Evolutionary conservation across 2,329 filamentous ascomycete species (phyloP), one percentile per base, ranked within the genome.

Genomic region (Sporothrix variecibatus): DNA sequence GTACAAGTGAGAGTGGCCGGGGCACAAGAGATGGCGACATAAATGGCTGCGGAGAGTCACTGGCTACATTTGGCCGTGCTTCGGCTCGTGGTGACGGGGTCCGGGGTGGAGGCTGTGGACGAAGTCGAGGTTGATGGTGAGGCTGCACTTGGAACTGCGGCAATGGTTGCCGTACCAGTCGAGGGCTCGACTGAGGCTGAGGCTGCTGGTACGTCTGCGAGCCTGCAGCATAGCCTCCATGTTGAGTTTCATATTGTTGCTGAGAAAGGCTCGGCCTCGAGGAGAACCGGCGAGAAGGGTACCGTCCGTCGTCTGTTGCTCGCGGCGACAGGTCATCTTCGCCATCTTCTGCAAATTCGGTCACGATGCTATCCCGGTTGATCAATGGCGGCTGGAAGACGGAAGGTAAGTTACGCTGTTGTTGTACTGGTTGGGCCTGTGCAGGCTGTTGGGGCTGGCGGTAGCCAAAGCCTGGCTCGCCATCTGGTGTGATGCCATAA

Each of bases 261-360:
- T 26, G 60, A 17, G 60, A 23, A n/a, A 28, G 23, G 23, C 9
- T 23, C 17, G 23, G 11, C 23, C 51, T 56, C n/a, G 60, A 65
- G n/a, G 34, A 23, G 20, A 65, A 65, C 20, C 20, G 60, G 6
- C 31, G n/a, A 23, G 62, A 67, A 0, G 62, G 38, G 7, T 67
- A 67, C 2, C 38, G 62, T 2, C 62, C 34, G 7, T 28, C 28
- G 23, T 62, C 67, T 23, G 53, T 60, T 20, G 6, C 58, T 9
- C 70, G 56, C 8, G 56, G 58, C 20, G 70, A 64, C 17, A 72
- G 17, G 5, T 72, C 51, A 77, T 78, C 75, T 78, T 83, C 80
- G 75, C 86, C 81, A 77, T 87, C 85, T 80, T 89, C 84, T 75
- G 88, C 86, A 74, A 88, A 86, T 80, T 89, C 83, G 9, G 87